A percentile compares a stretch with the other conserved stretches of the same genome.
Conservation (phyloP, 2,329 filamentous ascomycete species). For the Calonectria pseudoturangicola region DNA sequence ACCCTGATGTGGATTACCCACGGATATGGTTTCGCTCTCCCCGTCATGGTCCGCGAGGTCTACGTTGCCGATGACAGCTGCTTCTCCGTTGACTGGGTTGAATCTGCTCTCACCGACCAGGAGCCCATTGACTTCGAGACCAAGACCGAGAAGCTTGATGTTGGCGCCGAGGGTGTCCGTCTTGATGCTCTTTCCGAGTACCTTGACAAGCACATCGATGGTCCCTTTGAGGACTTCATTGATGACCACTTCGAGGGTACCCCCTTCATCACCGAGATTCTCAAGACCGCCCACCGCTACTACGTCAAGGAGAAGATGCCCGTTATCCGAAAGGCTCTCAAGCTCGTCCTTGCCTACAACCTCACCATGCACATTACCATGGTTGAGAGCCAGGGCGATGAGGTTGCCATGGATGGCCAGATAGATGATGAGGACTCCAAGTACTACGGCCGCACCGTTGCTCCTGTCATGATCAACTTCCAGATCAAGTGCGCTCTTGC, state of each 20-base stretch:
- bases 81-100: conserved; percentile 95
- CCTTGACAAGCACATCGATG: conserved; percentile 95
- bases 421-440: conserved; percentile 91
- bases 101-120: conserved; percentile 80
- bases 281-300: conserved; percentile 96
- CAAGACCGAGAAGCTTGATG: conserved; percentile 90
- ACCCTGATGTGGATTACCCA: conserved; percentile 93
- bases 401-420: conserved; percentile 85
- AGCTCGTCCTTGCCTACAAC: conserved; percentile 96
- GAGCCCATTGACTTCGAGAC: conserved; percentile 89
- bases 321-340: conserved; percentile 95
- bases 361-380: conserved; percentile 95
- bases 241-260: conserved; percentile 98
- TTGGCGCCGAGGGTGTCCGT: conserved; percentile 91
- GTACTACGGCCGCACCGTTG: conserved; percentile 91
- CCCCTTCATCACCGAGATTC: conserved; percentile 94
- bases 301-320: conserved; percentile 91
- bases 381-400: conserved; percentile 90
- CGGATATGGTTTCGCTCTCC: conserved; percentile 94
- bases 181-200: conserved; percentile 90
- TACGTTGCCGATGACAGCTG: conserved; percentile 94
- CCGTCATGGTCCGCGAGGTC: conserved; percentile 94
- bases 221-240: conserved; percentile 93
- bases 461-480: conserved; percentile 99
- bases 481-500: conserved; percentile 98